These are phyloP conservation scores for Colletotrichum eleusines DNA, from an alignment of 2,329 filamentous ascomycete genomes.

Conservation along the genomic window DNA sequence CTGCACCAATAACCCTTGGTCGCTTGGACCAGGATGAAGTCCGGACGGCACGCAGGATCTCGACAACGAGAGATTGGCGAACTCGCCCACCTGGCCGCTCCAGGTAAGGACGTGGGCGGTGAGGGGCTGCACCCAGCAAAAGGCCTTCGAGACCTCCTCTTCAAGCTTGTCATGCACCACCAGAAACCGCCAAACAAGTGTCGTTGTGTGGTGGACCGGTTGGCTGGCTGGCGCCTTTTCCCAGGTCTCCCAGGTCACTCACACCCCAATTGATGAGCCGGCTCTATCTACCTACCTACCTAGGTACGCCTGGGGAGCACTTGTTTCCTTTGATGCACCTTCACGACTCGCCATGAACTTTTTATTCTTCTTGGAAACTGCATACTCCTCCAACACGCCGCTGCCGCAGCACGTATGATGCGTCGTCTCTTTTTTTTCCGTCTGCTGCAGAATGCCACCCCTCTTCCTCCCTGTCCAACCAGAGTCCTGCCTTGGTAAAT, in stretches of 20 bases:
- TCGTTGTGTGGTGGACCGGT: background rate
- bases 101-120: constrained; percentile 2
- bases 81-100: constrained; percentile 15
- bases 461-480: constrained; percentile 13
- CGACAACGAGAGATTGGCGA: constrained; percentile 39
- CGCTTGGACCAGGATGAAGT: constrained; percentile 7
- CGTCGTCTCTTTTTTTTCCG: background rate
- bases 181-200: background rate
- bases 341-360: constrained; percentile 33
- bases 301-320: constrained; percentile 2
- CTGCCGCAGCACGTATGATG: background rate
- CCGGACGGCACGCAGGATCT: constrained; percentile 26
- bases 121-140: constrained; percentile 13
- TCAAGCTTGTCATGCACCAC: background rate
- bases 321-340: constrained; percentile 28
- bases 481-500: constrained; percentile 5
- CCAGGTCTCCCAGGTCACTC: background rate
- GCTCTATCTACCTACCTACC: background rate
- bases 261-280: constrained; percentile 29
- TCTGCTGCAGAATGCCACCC: constrained; percentile 6
- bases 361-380: constrained; percentile 8
- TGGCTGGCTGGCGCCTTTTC: background rate
- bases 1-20: constrained; percentile 23
- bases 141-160: background rate
- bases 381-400: constrained; percentile 2